These are phyloP conservation scores for Thielaviopsis punctulata DNA, from an alignment of 2,329 filamentous ascomycete species.

Conservation along the genomic window DNA sequence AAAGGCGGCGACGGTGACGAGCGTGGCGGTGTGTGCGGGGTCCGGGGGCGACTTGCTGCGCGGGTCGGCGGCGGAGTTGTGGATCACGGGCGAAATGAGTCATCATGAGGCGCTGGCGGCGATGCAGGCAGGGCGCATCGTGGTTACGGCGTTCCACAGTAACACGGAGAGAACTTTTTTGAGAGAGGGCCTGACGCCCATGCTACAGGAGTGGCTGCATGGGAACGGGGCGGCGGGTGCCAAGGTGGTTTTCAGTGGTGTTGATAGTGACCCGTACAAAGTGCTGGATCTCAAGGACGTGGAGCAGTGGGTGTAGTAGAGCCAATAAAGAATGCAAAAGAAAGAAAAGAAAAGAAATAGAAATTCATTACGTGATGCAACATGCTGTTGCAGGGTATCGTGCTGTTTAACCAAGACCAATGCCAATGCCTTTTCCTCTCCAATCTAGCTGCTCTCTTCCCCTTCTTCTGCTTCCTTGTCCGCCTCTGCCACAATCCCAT, in stretches of 20 bases:
- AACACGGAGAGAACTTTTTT: slow-evolving; percentile 84
- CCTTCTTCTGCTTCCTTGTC: neutral
- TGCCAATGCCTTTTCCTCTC: neutral
- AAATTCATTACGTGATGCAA: neutral
- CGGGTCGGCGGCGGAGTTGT: slow-evolving; percentile 52
- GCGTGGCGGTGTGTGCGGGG: slow-evolving; percentile 76
- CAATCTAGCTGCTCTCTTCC: slow-evolving; percentile 3
- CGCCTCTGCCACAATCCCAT: slow-evolving; percentile 26
- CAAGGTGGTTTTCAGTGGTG: slow-evolving; percentile 56
- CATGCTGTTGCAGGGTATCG: slow-evolving; percentile 11
- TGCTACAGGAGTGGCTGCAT: slow-evolving; percentile 42
- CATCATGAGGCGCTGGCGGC: slow-evolving; percentile 84
- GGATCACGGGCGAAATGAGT: slow-evolving; percentile 84
- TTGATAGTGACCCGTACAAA: slow-evolving; percentile 76
- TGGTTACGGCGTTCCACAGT: slow-evolving; percentile 78
- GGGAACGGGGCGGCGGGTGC: slow-evolving; percentile 30
- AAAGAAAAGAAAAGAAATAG: neutral
- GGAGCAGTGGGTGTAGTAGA: slow-evolving; percentile 11
- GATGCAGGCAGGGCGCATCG: slow-evolving; percentile 64
- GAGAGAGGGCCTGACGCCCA: slow-evolving; percentile 47
- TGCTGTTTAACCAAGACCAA: neutral
- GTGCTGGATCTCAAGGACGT: slow-evolving; percentile 41
- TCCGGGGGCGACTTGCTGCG: slow-evolving; percentile 66
- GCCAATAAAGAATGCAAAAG: neutral
- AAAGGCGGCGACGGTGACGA: slow-evolving; percentile 32